Base-by-base conservation (phyloP, 495 filamentous ascomycete species). In the Symbiotaphrina buchneri region DNA sequence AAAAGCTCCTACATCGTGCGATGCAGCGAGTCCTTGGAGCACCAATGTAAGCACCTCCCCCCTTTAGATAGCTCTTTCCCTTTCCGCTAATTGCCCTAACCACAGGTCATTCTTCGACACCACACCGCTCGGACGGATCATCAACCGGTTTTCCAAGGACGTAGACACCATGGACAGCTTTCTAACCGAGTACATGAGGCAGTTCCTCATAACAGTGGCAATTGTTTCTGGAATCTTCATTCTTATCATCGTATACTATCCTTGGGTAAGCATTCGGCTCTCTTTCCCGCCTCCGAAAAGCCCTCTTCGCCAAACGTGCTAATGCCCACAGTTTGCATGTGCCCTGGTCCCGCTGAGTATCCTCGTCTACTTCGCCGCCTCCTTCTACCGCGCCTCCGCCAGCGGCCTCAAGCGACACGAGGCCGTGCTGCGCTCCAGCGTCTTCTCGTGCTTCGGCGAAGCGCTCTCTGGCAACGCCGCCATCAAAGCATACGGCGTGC, bases 131-230 rank as follows among this genome's bases (percentile, higher is more conserved):
- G 64, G 64, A 3, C 49, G 52, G 4, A 53, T 65, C 18, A 49
- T 65, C 21, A 63, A 67, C 39, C 56, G 61, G 8, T 61, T 68
- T 31, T 51, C 51, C 0, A 45, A 53, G 2, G 63, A 67, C 40
- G 34, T 56, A 27, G 47, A 51, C 20, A 54, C 52, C 0, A 44
- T 64, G 10, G 56, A 62, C 34, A 47, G 43, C 6, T 36, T 38
- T 4, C 38, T 56, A 8, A 28, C 47, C 3, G 41, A 29, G 2
- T 38, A 45, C n/a, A 31, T 37, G 18, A 19, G 30, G 11, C 37
- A 15, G 17, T 45, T 18, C 44, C 40, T 41, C 10, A 28, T 40
- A 27, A 28, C 21, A 21, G 40, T 25, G 40, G n/a, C n/a, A n/a
- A n/a, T n/a, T n/a, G n/a, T n/a, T n/a, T n/a, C n/a, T n/a, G n/a